Evolutionary conservation across 768 basidiomycete species (phyloP).

Genomic region (Pleurotus sapidus): DNA sequence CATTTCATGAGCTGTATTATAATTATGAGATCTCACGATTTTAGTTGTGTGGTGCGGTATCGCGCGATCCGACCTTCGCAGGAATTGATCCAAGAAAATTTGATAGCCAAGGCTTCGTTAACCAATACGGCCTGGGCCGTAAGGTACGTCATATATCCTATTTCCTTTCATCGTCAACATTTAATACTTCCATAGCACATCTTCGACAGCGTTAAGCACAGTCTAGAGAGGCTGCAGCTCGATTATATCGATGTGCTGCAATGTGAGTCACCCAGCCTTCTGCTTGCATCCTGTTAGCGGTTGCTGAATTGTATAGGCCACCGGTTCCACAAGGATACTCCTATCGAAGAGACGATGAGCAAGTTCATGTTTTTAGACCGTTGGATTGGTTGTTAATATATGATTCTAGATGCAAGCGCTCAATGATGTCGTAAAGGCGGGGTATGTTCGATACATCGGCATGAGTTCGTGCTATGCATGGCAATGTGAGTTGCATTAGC

Average conservation of each 20-base stretch:
- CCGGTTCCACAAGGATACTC: constrained; percentile 37
- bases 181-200: constrained; percentile 40
- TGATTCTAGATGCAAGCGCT: constrained; percentile 39
- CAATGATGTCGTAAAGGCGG: constrained; percentile 45
- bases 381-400: neutral
- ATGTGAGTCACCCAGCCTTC: constrained; percentile 25
- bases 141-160: constrained; percentile 26
- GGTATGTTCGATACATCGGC: constrained; percentile 41
- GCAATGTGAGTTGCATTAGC: constrained; percentile 13
- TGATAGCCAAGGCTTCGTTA: constrained; percentile 49
- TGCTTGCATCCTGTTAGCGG: neutral
- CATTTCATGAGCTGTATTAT: neutral
- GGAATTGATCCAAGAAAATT: constrained; percentile 11
- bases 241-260: constrained; percentile 65
- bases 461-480: constrained; percentile 35
- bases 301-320: constrained; percentile 16
- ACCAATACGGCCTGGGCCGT: constrained; percentile 31
- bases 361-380: neutral
- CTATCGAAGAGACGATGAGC: constrained; percentile 32
- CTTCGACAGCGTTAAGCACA: constrained; percentile 45
- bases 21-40: neutral
- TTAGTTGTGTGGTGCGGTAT: constrained; percentile 38
- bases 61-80: constrained; percentile 15
- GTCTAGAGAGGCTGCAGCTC: constrained; percentile 49
- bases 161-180: constrained; percentile 3